These are phyloP conservation scores for Torulaspora maleeae DNA, from an alignment of 805 yeast species.

Conservation along the genomic window DNA sequence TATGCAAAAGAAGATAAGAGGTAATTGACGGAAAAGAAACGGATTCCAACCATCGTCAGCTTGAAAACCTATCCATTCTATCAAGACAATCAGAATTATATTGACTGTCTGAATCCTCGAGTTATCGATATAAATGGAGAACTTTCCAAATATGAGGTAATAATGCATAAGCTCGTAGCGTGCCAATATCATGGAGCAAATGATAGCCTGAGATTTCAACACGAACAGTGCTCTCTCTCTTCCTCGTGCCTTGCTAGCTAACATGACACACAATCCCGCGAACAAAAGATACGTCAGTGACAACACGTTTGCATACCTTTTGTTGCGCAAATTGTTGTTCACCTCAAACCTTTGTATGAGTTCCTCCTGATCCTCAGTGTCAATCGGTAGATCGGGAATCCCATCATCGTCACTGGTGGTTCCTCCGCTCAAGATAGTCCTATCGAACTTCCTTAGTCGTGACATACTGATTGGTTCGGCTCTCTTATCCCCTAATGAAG, in stretches of 20 bases:
- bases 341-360: conserved; percentile 26
- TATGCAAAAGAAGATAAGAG: conserved; percentile 23
- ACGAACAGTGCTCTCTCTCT: conserved; percentile 13
- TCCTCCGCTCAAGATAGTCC: conserved; percentile 10
- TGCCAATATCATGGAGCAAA: conserved; percentile 25
- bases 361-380: conserved; percentile 34
- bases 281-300: conserved; percentile 21
- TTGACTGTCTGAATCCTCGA: conserved; percentile 21
- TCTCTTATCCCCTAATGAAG: no score
- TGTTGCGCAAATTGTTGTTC: conserved; percentile 21
- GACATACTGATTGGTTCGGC: conserved; percentile 16
- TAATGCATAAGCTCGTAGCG: conserved; percentile 28
- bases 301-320: conserved; percentile 18
- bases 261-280: conserved; percentile 25
- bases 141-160: conserved; percentile 12
- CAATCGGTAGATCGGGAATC: conserved; percentile 23
- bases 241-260: conserved; percentile 17
- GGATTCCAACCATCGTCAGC: conserved; percentile 15
- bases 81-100: conserved; percentile 23
- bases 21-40: conserved; percentile 22
- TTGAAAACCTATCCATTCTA: conserved; percentile 27
- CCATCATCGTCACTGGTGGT: conserved; percentile 13
- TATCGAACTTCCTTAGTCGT: conserved; percentile 23
- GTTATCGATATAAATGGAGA: conserved; percentile 20
- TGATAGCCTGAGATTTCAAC: conserved; percentile 24